Percentiles rank a stretch among this genome's conserved stretches.
phyloP scores from a whole-genome alignment of 495 filamentous ascomycete genomes.

The Immersiella caudata region DNA sequence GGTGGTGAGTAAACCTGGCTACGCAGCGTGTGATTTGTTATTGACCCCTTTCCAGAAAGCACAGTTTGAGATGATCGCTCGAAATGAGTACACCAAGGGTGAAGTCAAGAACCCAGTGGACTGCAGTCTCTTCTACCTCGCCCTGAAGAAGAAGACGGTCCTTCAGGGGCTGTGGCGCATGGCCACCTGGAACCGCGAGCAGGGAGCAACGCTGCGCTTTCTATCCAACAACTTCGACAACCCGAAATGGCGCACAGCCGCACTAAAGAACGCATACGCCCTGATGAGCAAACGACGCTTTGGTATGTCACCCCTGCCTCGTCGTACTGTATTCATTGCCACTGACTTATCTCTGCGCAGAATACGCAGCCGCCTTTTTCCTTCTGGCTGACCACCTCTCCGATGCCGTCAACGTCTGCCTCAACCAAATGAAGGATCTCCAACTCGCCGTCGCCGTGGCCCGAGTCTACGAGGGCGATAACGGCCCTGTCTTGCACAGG shows the following conservation, averaged over 20 bases:
- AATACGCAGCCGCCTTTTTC: conserved; percentile 97
- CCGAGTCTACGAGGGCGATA: conserved; percentile 86
- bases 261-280: conserved; percentile 97
- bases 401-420: conserved; percentile 82
- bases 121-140: conserved; percentile 89
- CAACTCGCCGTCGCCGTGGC: conserved; percentile 91
- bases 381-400: conserved; percentile 82
- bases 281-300: conserved; percentile 88
- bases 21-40: background rate
- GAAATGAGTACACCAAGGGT: conserved; percentile 88
- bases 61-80: conserved; percentile 86
- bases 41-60: conserved; percentile 51
- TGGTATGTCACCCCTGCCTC: conserved; percentile 51
- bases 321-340: background rate
- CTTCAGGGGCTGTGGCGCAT: conserved; percentile 95
- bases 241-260: conserved; percentile 82
- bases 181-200: conserved; percentile 88
- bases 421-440: conserved; percentile 81
- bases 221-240: conserved; percentile 88
- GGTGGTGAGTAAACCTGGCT: conserved; percentile 58
- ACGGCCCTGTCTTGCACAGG: conserved; percentile 69
- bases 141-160: conserved; percentile 87
- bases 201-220: conserved; percentile 72
- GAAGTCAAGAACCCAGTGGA: conserved; percentile 92
- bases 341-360: conserved; percentile 40